Evolutionary conservation across 78 protist genomes (phyloP).

Genomic region (Ministeria vibrans): DNA sequence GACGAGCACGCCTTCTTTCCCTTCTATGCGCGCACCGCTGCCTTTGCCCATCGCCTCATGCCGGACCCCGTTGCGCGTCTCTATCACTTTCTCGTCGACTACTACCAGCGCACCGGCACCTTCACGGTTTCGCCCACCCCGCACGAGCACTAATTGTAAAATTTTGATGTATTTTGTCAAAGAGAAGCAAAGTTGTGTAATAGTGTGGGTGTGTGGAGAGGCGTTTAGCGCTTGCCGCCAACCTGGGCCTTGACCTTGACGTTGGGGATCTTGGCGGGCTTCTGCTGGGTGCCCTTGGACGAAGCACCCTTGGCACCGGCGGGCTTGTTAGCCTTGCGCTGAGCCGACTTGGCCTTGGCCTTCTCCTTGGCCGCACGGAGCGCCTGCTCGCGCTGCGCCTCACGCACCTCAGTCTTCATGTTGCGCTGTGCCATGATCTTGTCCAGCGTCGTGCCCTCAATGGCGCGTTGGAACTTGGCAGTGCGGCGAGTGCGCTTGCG

Average conservation of each 20-base stretch:
- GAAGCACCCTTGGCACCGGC: background rate
- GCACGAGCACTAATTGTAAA: background rate
- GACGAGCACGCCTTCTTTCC: background rate
- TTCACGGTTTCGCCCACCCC: background rate
- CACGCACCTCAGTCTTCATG: slow-evolving; percentile 8
- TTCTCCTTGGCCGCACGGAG: slow-evolving; percentile 5
- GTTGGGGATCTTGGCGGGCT: slow-evolving; percentile 2
- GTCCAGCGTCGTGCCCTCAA: slow-evolving; percentile 13
- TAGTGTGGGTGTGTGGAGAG: background rate
- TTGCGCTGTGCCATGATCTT: slow-evolving; percentile 2
- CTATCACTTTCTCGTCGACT: background rate
- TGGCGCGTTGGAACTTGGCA: slow-evolving; percentile 24
- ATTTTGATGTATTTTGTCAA: background rate
- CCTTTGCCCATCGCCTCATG: background rate
- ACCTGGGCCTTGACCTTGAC: background rate
- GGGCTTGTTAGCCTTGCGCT: background rate
- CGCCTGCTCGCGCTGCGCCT: slow-evolving; percentile 18
- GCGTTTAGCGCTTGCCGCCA: slow-evolving; percentile 12
- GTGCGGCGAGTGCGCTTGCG: slow-evolving; percentile 35
- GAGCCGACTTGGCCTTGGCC: slow-evolving; percentile 10
- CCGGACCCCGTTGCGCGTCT: background rate
- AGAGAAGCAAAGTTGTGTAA: background rate
- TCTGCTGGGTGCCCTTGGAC: background rate
- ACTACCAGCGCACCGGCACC: background rate
- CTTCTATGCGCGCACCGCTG: background rate